Evolutionary conservation across 2,329 filamentous ascomycete genomes (phyloP).

Genomic region (Aspergillus ochraceus): DNA sequence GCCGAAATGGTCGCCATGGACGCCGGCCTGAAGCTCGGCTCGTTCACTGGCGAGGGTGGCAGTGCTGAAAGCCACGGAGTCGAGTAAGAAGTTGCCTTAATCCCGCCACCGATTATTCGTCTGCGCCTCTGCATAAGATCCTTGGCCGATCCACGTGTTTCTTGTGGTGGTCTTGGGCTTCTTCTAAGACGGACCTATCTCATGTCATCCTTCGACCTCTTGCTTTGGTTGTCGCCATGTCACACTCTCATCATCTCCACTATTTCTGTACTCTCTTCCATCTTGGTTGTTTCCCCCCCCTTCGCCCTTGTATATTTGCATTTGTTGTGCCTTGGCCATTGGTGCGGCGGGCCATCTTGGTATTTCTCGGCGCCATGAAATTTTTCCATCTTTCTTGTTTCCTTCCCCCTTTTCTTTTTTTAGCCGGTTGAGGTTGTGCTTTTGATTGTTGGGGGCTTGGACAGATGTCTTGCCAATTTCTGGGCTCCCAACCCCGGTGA

Average conservation of each 20-base stretch:
- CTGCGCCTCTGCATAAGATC: conserved; percentile 15
- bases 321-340: conserved; percentile 28
- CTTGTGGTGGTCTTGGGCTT: conserved; percentile 18
- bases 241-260: conserved; percentile 25
- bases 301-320: conserved; percentile 35
- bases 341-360: conserved; percentile 28
- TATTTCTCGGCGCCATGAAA: conserved; percentile 36
- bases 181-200: conserved; percentile 14
- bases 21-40: conserved; percentile 65
- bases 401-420: conserved; percentile 5
- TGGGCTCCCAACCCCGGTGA: conserved; percentile 1
- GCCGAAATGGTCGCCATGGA: conserved; percentile 98
- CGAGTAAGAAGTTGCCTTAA: conserved; percentile 31
- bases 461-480: not conserved
- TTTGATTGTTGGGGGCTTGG: conserved; percentile 5
- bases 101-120: conserved; percentile 8
- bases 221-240: conserved; percentile 1
- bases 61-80: conserved; percentile 37
- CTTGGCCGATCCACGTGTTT: conserved; percentile 15
- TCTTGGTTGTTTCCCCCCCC: conserved; percentile 7
- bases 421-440: conserved; percentile 1
- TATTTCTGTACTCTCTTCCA: conserved; percentile 16
- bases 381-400: conserved; percentile 10
- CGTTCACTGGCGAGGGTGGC: conserved; percentile 37
- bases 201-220: conserved; percentile 4